phyloP scores from a whole-genome alignment of 2,329 filamentous ascomycete species.

The Microsporum audouinii region DNA sequence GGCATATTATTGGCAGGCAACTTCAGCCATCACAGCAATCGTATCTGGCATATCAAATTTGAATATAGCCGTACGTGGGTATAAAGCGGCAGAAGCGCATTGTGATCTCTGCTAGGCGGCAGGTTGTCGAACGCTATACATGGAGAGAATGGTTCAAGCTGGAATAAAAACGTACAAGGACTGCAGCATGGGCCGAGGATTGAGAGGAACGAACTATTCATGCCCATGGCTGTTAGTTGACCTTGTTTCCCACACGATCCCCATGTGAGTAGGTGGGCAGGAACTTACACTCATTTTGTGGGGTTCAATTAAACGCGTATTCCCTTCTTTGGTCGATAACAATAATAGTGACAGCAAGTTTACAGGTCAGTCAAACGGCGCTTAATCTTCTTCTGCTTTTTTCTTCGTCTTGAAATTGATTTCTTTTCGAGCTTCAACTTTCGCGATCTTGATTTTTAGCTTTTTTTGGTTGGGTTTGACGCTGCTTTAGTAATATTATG shows the following conservation, averaged over 20 bases:
- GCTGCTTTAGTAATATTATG: not conserved
- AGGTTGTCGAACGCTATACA: not conserved
- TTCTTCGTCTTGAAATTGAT: not conserved
- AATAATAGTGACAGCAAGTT: not conserved
- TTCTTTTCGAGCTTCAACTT: slow-evolving; percentile 3
- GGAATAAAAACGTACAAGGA: slow-evolving; percentile 53
- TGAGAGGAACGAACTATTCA: slow-evolving; percentile 71
- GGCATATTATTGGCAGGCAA: not conserved
- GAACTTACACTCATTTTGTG: slow-evolving; percentile 1
- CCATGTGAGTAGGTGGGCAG: not conserved
- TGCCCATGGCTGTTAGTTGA: not conserved
- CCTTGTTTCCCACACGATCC: not conserved
- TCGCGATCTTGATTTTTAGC: not conserved
- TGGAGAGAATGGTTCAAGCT: not conserved
- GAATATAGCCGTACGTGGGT: not conserved
- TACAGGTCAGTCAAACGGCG: not conserved
- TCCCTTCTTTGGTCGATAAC: not conserved
- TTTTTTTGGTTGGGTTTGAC: not conserved
- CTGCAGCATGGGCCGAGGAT: slow-evolving; percentile 94
- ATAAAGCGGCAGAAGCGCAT: not conserved
- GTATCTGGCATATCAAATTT: not conserved
- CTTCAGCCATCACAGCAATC: not conserved
- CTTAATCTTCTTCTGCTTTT: not conserved
- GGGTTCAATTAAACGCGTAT: not conserved
- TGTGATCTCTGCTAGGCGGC: not conserved